Evolutionary conservation across 306 rosid species (phyloP).

Genomic region (Medicago lupulina): DNA sequence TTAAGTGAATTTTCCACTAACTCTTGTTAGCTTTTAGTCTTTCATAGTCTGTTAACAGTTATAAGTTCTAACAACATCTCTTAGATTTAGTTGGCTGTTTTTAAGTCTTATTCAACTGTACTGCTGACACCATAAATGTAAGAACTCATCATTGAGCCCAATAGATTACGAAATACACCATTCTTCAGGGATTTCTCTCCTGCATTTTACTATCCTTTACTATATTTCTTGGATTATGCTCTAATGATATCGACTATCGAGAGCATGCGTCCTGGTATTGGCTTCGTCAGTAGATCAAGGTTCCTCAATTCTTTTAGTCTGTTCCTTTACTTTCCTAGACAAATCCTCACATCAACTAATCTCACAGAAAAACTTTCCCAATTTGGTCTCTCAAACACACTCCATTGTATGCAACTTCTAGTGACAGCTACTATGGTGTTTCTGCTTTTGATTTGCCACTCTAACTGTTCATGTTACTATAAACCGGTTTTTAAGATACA

Average conservation of each 20-base stretch:
- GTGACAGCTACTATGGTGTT: slow-evolving; percentile 2
- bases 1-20: not conserved
- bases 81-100: slow-evolving; percentile 9
- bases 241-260: not conserved
- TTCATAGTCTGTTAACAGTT: not conserved
- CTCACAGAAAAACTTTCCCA: not conserved
- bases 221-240: not conserved
- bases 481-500: not conserved
- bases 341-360: not conserved
- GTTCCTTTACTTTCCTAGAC: not conserved
- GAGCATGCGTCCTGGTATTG: not conserved
- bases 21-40: not conserved
- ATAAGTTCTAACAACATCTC: not conserved
- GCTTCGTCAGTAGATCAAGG: not conserved
- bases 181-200: not conserved
- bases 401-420: not conserved
- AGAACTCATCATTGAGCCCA: not conserved
- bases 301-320: not conserved
- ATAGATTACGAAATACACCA: not conserved
- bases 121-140: not conserved
- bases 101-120: slow-evolving; percentile 3
- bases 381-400: slow-evolving; percentile 5
- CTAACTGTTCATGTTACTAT: slow-evolving; percentile 4
- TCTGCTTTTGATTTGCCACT: not conserved
- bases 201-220: not conserved